Evolutionary conservation across 2,329 filamentous ascomycete species (phyloP), one percentile per base, ranked within the genome.

Genomic region (Aureobasidium vineae): DNA sequence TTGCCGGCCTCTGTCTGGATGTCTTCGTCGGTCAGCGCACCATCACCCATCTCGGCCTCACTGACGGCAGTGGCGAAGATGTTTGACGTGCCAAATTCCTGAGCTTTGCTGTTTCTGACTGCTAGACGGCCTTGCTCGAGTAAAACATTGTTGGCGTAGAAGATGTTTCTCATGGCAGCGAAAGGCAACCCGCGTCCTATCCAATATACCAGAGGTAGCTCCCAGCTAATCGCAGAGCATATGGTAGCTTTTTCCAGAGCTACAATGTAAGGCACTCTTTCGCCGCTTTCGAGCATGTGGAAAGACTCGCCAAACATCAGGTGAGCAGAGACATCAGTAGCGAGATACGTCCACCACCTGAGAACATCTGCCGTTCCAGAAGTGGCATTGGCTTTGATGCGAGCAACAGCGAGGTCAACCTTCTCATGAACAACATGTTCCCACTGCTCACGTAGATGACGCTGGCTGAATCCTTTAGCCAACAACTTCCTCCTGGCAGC

Each of bases 281-380:
- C 52, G 8, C 77, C 78, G 10, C 68, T 68, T 53, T 79, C 74
- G 11, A 80, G 68, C 71, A 78, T 79, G 6, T 73, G 70, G 65
- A 80, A 79, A 1, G 70, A 72, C 49, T 79, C 75, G 19, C 79
- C 78, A 67, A 80, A 79, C 45, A 74, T 74, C 5, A 80, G 67
- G 56, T 77, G 71, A 1, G 73, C 73, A 23, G 74, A 75, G 8
- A 80, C 73, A 70, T 80, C 79, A 0, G 75, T 74, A 8, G 78
- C 75, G 72, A 80, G 75, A 15, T 79, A 73, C 16, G 76, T 78
- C 43, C 45, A 75, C 79, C 79, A 80, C 60, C 77, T 76, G 54
- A 78, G 64, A 5, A 80, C 66, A 70, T 81, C 78, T 6, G 74
- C 75, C 3, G 50, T 38, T 16, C 77, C 77, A 73, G 74, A 54